Percentiles rank a stretch among this genome's conserved stretches.
These are phyloP conservation scores for Phoenix dactylifera DNA, from an alignment of 176 grass and related monocot genomes.

Conservation along the genomic window DNA sequence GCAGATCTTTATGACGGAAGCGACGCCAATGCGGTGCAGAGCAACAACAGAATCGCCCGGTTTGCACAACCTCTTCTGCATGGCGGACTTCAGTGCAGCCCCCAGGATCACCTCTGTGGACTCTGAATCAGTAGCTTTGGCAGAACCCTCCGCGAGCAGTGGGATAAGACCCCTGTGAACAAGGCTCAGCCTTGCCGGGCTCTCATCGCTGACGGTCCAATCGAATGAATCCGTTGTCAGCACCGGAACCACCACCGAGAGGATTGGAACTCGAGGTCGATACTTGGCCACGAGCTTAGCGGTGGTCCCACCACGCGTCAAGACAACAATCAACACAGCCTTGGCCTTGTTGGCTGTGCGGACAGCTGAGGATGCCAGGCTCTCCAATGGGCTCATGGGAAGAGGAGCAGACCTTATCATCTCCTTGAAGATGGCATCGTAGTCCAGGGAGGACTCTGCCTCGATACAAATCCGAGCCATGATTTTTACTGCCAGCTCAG, in stretches of 20 bases:
- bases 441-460: slow-evolving; percentile 10
- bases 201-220: not conserved
- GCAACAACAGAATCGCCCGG: not conserved
- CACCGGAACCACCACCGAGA: slow-evolving; percentile 3
- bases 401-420: slow-evolving; percentile 10
- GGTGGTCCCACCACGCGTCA: slow-evolving; percentile 4
- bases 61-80: slow-evolving; percentile 3
- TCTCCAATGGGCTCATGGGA: slow-evolving; percentile 8
- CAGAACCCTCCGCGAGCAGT: slow-evolving; percentile 3
- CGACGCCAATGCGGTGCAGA: slow-evolving; percentile 1
- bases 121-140: slow-evolving; percentile 2
- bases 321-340: not conserved
- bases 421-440: slow-evolving; percentile 6
- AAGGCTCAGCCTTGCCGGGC: slow-evolving; percentile 3
- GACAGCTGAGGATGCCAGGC: slow-evolving; percentile 8
- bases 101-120: slow-evolving; percentile 1
- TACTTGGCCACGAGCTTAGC: slow-evolving; percentile 6
- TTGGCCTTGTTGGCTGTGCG: slow-evolving; percentile 1
- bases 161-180: slow-evolving; percentile 6
- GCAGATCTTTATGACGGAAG: slow-evolving; percentile 7
- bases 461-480: slow-evolving; percentile 5
- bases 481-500: slow-evolving; percentile 5
- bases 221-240: slow-evolving; percentile 10
- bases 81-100: not conserved
- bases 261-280: not conserved